A percentile compares a stretch with the other conserved stretches of the same genome.
These are phyloP conservation scores for Phytophthora pluvialis DNA, from an alignment of 352 stramenopile species.

Conservation along the genomic window DNA sequence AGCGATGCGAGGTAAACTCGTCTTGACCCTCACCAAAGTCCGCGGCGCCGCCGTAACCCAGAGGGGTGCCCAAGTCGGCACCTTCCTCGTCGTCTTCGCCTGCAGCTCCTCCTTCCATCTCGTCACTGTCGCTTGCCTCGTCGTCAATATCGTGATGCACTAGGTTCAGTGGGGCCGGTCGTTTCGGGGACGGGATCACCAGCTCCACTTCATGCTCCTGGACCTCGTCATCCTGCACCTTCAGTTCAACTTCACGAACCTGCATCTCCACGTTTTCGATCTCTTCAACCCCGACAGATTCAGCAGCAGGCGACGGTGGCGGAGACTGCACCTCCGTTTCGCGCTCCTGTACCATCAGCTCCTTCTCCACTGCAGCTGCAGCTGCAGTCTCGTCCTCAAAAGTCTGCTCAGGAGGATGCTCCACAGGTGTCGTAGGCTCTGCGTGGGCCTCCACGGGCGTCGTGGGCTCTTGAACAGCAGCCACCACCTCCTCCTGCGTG, in stretches of 20 bases:
- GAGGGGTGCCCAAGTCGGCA: constrained; percentile 63
- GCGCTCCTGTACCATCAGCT: constrained; percentile 11
- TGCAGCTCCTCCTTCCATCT: constrained; percentile 21
- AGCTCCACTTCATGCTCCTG: constrained; percentile 29
- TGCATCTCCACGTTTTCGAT: constrained; percentile 11
- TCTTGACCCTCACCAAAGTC: constrained; percentile 61
- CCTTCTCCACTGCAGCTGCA: constrained; percentile 2
- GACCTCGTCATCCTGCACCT: constrained; percentile 14
- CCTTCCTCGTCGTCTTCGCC: constrained; percentile 40
- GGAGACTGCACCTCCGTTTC: neutral
- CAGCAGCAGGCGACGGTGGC: neutral
- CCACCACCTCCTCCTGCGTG: neutral
- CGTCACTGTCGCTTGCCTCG: constrained; percentile 42
- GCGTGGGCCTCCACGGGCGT: constrained; percentile 5
- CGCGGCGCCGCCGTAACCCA: constrained; percentile 49
- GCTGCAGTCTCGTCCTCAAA: constrained; percentile 21
- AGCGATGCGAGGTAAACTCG: constrained; percentile 65
- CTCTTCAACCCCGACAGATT: neutral
- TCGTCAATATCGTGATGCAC: constrained; percentile 45
- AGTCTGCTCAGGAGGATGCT: constrained; percentile 18
- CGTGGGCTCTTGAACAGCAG: neutral
- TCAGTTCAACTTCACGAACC: constrained; percentile 14
- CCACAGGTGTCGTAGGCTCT: constrained; percentile 21
- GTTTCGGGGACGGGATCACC: constrained; percentile 36
- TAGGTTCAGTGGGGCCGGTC: constrained; percentile 29